Conservation (phyloP, 257 asterid species). For the Petunia secreta region DNA sequence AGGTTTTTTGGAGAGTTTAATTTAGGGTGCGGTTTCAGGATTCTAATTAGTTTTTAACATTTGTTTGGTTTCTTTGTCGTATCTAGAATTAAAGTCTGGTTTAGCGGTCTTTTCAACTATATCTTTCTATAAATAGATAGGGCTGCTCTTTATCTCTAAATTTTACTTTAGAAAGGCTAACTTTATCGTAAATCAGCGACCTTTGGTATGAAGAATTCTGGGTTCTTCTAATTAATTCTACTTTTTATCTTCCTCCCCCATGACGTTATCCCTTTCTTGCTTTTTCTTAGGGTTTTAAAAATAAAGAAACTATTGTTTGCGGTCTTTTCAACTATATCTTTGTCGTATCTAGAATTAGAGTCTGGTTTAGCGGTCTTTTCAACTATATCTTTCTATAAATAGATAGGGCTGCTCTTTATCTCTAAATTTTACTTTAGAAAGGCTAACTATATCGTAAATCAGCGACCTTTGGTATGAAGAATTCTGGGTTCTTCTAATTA, state of each 20-base stretch:
- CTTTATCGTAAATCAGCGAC: not conserved
- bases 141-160: not conserved
- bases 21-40: not conserved
- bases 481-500: not conserved
- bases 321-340: too few species aligned
- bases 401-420: not conserved
- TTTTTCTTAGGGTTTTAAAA: not conserved
- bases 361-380: too few species aligned
- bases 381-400: too few species aligned
- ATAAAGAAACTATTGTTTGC: not conserved
- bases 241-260: too few species aligned
- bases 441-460: constrained; percentile 7
- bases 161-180: not conserved
- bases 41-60: not conserved
- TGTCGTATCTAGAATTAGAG: not conserved
- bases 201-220: not conserved
- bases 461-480: not conserved
- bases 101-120: not conserved
- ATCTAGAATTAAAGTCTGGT: not conserved
- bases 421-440: not conserved
- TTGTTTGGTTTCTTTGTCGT: not conserved
- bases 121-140: not conserved
- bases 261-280: too few species aligned
- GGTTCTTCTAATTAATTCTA: not conserved
- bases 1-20: not conserved